Evolutionary conservation across 163 green algal species (phyloP).

Genomic region (Chloromonas sp.): DNA sequence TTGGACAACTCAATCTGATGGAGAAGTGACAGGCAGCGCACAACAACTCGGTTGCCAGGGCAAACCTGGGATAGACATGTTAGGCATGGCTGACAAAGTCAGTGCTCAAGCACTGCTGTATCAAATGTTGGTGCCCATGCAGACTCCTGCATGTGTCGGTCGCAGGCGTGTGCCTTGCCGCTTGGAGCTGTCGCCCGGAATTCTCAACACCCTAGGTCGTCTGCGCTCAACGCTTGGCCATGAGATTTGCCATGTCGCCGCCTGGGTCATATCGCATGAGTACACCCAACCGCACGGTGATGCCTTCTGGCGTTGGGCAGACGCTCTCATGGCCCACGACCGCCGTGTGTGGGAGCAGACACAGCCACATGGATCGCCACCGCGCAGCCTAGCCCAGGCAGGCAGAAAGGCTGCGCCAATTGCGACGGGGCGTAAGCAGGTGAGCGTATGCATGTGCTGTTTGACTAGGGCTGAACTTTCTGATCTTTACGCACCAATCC

Average conservation of each 20-base stretch:
- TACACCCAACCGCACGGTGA: slow-evolving; percentile 30
- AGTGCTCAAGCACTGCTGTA: too few relatives aligned
- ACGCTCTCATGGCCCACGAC: slow-evolving; percentile 10
- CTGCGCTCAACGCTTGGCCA: slow-evolving; percentile 50
- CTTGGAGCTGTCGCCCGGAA: slow-evolving; percentile 9
- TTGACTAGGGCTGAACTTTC: neutral
- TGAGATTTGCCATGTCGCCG: slow-evolving; percentile 59
- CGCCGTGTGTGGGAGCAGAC: neutral
- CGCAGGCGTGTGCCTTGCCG: neutral
- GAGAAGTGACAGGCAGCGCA: too few relatives aligned
- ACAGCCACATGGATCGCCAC: neutral
- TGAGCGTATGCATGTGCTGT: neutral
- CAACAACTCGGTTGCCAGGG: too few relatives aligned
- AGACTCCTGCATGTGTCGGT: too few relatives aligned
- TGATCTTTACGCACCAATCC: too few relatives aligned
- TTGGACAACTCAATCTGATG: too few relatives aligned
- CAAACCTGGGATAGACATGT: too few relatives aligned
- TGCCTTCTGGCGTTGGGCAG: slow-evolving; percentile 36
- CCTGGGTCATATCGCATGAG: slow-evolving; percentile 34
- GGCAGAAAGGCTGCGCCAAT: neutral
- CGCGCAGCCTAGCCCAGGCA: neutral
- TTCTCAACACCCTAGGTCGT: slow-evolving; percentile 30
- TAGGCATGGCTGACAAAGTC: too few relatives aligned
- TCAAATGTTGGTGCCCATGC: too few relatives aligned
- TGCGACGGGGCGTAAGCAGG: neutral